These are phyloP conservation scores for Coffea eugenioides DNA, from an alignment of 257 asterid genomes.

Conservation along the genomic window DNA sequence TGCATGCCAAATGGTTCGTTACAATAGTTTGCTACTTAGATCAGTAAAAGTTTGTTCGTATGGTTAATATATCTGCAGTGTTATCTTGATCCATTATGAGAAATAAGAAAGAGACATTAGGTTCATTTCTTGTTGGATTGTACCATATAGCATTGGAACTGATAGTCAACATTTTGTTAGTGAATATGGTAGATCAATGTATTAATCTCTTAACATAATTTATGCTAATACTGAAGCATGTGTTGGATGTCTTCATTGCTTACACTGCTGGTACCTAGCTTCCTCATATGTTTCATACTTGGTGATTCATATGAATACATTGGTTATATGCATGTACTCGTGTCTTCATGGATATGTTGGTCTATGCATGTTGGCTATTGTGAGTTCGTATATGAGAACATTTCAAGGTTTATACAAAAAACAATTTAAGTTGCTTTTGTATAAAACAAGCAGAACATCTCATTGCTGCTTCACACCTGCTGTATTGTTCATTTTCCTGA, in stretches of 20 bases:
- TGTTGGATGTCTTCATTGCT: not conserved
- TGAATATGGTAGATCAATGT: too few species aligned
- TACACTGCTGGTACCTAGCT: not conserved
- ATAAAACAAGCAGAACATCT: not conserved
- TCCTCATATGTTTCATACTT: too few species aligned
- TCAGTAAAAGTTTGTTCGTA: not conserved
- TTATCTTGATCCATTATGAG: not conserved
- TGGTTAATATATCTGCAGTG: not conserved
- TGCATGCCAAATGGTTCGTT: not conserved
- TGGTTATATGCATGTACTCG: not conserved
- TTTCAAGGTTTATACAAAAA: not conserved
- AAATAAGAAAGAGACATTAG: not conserved
- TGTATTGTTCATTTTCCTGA: not conserved
- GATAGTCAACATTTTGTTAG: not conserved
- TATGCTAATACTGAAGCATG: not conserved
- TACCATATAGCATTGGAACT: not conserved
- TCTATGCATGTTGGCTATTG: not conserved
- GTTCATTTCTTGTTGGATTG: not conserved
- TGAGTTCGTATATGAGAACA: not conserved
- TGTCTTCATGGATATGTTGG: too few species aligned
- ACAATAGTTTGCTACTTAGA: not conserved
- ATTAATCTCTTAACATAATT: too few species aligned
- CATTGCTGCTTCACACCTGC: not conserved
- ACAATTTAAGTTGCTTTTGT: not conserved
- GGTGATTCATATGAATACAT: not conserved